These are phyloP conservation scores for Paramecium primaurelia DNA, from an alignment of 73 alveolate genomes.

Conservation along the genomic window DNA sequence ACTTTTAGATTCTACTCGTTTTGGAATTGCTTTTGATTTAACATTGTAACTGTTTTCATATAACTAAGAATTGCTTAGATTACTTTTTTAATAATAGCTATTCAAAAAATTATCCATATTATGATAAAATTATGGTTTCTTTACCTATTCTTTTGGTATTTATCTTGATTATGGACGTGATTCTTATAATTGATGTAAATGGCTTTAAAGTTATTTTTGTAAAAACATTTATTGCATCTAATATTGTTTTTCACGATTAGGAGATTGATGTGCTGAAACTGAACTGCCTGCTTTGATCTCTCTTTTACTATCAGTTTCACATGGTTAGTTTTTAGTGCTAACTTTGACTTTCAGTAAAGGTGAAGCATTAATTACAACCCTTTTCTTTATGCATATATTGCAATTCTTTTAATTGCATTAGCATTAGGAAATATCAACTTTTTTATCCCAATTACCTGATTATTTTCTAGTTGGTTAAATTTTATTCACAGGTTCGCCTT, in stretches of 20 bases:
- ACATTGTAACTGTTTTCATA: neutral
- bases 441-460: constrained; percentile 40
- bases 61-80: neutral
- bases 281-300: neutral
- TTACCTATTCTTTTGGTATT: neutral
- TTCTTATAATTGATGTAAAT: neutral
- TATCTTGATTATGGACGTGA: neutral
- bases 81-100: neutral
- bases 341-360: neutral
- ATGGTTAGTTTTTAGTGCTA: neutral
- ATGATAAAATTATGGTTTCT: constrained; percentile 4
- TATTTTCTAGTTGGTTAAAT: neutral
- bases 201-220: neutral
- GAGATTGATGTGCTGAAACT: constrained; percentile 25
- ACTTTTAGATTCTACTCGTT: constrained; percentile 34
- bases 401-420: constrained; percentile 33
- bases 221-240: constrained; percentile 33
- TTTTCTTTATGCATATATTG: neutral
- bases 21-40: constrained; percentile 31
- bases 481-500: constrained; percentile 16
- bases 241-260: constrained; percentile 15
- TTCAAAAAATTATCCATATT: constrained; percentile 25
- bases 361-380: neutral
- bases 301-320: constrained; percentile 23
- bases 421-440: constrained; percentile 35